Conservation (phyloP, 257 asterid genomes). For the Nicotiana tabacum region DNA sequence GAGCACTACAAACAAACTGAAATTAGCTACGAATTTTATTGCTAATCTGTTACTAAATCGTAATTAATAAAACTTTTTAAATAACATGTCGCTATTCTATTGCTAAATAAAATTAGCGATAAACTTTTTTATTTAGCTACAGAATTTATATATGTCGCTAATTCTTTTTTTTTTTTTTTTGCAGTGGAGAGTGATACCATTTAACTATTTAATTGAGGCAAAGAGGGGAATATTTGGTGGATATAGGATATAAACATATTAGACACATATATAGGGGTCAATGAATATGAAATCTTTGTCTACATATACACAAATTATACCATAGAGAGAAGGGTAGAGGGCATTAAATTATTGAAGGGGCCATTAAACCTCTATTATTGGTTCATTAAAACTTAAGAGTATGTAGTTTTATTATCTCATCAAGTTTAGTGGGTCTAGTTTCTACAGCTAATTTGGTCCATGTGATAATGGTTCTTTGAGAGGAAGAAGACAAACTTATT, state of each 20-base stretch:
- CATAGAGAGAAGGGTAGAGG: not conserved
- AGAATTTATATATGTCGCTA: too few relatives aligned
- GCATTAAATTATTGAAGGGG: not conserved
- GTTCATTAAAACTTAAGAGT: not conserved
- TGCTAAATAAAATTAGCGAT: too few relatives aligned
- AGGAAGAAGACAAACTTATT: not conserved
- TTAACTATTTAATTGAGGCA: not conserved
- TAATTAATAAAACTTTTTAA: too few relatives aligned
- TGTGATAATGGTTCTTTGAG: slow-evolving; percentile 16
- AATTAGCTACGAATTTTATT: too few relatives aligned
- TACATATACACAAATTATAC: not conserved
- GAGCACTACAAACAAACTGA: too few relatives aligned
- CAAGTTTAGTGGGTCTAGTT: slow-evolving; percentile 8
- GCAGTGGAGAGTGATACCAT: too few relatives aligned
- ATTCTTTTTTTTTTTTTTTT: too few relatives aligned
- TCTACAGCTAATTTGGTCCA: slow-evolving; percentile 22
- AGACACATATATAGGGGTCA: not conserved
- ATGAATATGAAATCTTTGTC: not conserved
- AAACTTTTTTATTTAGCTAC: too few relatives aligned
- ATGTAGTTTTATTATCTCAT: slow-evolving; percentile 6
- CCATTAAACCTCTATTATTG: slow-evolving; percentile 11
- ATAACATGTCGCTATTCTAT: too few relatives aligned
- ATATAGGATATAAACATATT: not conserved
- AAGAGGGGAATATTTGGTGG: slow-evolving; percentile 9
- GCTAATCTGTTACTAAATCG: too few relatives aligned